Evolutionary conservation across 306 rosid genomes (phyloP).

Genomic region (Castanospermum australe): DNA sequence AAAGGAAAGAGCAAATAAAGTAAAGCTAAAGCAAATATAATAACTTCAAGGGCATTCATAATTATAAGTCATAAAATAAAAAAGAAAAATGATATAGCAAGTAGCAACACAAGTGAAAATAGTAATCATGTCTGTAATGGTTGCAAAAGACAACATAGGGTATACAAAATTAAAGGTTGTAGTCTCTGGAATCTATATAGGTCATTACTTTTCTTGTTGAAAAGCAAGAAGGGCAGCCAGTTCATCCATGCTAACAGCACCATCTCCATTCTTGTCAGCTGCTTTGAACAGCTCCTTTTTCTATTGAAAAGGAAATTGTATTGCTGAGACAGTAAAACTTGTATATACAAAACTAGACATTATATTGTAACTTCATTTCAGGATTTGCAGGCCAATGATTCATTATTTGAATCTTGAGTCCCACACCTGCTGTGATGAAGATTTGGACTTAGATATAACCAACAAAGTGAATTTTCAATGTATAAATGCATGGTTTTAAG

Average conservation of each 20-base stretch:
- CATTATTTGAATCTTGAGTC: slow-evolving; percentile 14
- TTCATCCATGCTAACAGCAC: slow-evolving; percentile 87
- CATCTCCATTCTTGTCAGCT: slow-evolving; percentile 90
- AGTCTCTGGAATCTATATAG: slow-evolving; percentile 19
- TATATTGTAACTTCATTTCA: slow-evolving; percentile 16
- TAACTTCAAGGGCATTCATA: background rate
- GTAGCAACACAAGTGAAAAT: background rate
- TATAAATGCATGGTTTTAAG: slow-evolving; percentile 18
- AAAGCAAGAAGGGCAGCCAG: slow-evolving; percentile 83
- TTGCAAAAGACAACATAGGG: slow-evolving; percentile 1
- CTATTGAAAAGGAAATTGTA: slow-evolving; percentile 51
- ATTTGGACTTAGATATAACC: slow-evolving; percentile 23
- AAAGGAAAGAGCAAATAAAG: background rate
- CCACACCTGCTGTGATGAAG: background rate
- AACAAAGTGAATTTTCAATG: background rate
- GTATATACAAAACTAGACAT: background rate
- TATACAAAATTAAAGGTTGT: slow-evolving; percentile 13
- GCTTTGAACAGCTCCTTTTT: slow-evolving; percentile 89
- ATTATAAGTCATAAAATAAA: background rate
- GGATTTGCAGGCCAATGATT: slow-evolving; percentile 10
- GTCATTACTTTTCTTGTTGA: slow-evolving; percentile 86
- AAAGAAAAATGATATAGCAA: background rate
- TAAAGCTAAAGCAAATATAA: background rate
- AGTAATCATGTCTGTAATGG: background rate
- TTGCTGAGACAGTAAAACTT: slow-evolving; percentile 25